Evolutionary conservation across 2,329 filamentous ascomycete species (phyloP), one percentile per base, ranked within the genome.

Genomic region (Aspergillus neotritici): DNA sequence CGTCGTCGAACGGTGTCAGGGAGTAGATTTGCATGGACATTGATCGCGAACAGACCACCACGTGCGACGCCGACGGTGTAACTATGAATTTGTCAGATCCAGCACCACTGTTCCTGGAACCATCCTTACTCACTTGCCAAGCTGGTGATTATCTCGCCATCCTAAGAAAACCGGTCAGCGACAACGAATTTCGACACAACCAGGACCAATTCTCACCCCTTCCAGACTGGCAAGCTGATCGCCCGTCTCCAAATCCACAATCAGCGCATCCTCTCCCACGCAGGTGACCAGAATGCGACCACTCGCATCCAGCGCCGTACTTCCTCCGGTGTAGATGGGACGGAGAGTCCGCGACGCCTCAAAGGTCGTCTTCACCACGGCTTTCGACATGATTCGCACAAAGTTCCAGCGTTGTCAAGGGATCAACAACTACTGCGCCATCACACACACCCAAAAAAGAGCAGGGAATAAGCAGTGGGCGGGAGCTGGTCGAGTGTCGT

Each of bases 31-130:
- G 85, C 89, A 97, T 94, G 5, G 89, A 90, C 42, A 96, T 76
- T n/a, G 91, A 97, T 54, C 91, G 83, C 13, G 93, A 98, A 71
- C 90, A 97, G 54, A 94, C 73, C 52, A 95, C 82, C 43, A 97
- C 78, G 66, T 96, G 88, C 17, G 87, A 89, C 7, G 83, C 88
- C 48, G 86, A 87, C 1, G 90, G 89, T 0, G 91, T 94, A 54
- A 98, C 85, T 88, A 50, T 41, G 21, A 40, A 44, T 34, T 37
- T 42, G 32, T 51, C 8, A 53, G 51, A 37, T 34, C 38, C 38
- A 16, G 14, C 25, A 25, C 31, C 7, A 25, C 21, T 25, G 21
- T 8, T 25, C 21, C 21, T 25, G 21, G 3, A 25, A 25, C 21
- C 21, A 8, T 35, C 16, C 21, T 30, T 14, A 60, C 66, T 46